A percentile compares a stretch with the other conserved stretches of the same genome.
Conservation (phyloP, 2,329 filamentous ascomycete species). For the Canariomyces notabilis region DNA sequence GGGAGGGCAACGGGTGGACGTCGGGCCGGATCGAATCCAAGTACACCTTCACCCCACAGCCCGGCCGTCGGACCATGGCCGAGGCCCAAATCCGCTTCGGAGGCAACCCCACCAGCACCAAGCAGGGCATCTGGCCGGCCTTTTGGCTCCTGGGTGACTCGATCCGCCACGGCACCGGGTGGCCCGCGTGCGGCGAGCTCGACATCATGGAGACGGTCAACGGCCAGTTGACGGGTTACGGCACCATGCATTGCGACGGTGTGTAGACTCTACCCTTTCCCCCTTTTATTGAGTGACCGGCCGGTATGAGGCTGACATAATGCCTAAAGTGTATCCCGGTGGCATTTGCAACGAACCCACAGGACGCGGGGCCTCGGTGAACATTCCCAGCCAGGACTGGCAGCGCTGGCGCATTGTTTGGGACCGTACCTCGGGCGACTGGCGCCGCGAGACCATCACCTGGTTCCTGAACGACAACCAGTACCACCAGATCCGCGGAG, state of each 20-base stretch:
- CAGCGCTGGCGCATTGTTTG: slow-evolving; percentile 45
- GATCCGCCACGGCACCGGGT: slow-evolving; percentile 40
- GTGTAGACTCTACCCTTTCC: background rate
- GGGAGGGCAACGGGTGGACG: slow-evolving; percentile 38
- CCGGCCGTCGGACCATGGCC: slow-evolving; percentile 37
- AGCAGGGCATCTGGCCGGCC: slow-evolving; percentile 49
- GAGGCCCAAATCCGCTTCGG: slow-evolving; percentile 45
- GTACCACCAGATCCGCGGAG: slow-evolving; percentile 41
- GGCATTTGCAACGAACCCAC: slow-evolving; percentile 45
- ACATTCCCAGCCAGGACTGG: slow-evolving; percentile 43
- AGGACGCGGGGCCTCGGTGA: slow-evolving; percentile 34
- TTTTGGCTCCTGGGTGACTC: slow-evolving; percentile 49
- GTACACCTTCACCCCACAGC: slow-evolving; percentile 40
- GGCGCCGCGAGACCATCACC: slow-evolving; percentile 43
- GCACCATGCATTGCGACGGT: slow-evolving; percentile 44
- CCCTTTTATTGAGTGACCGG: background rate
- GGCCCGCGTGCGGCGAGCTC: slow-evolving; percentile 48
- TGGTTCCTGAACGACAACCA: slow-evolving; percentile 44
- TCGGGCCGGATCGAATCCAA: slow-evolving; percentile 46
- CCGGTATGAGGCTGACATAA: background rate
- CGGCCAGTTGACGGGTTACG: slow-evolving; percentile 40
- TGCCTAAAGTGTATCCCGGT: slow-evolving; percentile 30
- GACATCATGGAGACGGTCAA: slow-evolving; percentile 48
- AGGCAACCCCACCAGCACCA: slow-evolving; percentile 31
- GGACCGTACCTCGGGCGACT: slow-evolving; percentile 39